Evolutionary conservation across 192 early-diverging fungal genomes (phyloP).

Genomic region (Linnemannia zychae): DNA sequence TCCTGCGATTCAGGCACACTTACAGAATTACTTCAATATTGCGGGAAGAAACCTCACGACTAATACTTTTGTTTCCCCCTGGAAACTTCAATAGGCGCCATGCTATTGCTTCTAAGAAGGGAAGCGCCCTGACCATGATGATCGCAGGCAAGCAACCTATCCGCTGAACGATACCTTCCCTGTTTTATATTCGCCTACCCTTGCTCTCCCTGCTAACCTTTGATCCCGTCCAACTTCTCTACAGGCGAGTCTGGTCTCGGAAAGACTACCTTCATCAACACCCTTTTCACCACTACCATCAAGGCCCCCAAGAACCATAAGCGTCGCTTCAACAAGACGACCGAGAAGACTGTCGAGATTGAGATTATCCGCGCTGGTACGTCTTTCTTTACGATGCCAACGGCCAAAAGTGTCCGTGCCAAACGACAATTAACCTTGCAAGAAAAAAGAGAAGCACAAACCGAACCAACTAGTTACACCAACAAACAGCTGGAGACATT

Average conservation of each 20-base stretch:
- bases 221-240: not conserved
- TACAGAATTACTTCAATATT: not conserved
- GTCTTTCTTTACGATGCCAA: not conserved
- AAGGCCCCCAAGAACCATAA: conserved; percentile 90
- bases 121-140: conserved; percentile 2
- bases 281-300: conserved; percentile 95
- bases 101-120: conserved; percentile 7
- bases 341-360: conserved; percentile 97
- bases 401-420: not conserved
- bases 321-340: conserved; percentile 91
- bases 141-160: not conserved
- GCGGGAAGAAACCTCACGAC: not conserved
- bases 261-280: conserved; percentile 99
- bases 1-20: not conserved
- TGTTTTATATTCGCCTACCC: not conserved
- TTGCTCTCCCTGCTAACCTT: not conserved
- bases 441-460: not conserved
- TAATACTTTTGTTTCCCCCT: not conserved
- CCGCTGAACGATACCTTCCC: not conserved
- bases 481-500: not conserved
- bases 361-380: conserved; percentile 96
- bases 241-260: conserved; percentile 96
- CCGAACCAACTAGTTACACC: not conserved
- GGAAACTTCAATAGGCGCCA: not conserved
- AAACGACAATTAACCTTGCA: not conserved